Conservation (phyloP, 164 flowering plant genomes). For the Malania oleifera region DNA sequence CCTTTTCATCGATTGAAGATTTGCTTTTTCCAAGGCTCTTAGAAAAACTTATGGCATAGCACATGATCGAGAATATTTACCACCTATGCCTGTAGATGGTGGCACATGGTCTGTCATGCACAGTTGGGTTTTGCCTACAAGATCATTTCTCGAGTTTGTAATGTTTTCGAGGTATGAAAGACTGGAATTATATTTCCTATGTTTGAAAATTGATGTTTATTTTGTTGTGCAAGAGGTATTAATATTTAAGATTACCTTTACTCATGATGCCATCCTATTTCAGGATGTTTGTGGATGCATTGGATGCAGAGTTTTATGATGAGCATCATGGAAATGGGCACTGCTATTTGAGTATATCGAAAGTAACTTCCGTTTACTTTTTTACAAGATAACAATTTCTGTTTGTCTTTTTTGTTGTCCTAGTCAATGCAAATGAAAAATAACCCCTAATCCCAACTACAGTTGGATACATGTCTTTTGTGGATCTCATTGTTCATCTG, state of each 20-base stretch:
- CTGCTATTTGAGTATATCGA: slow-evolving; percentile 71
- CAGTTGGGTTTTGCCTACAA: slow-evolving; percentile 89
- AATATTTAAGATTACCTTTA: neutral
- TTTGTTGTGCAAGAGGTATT: neutral
- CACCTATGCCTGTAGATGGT: slow-evolving; percentile 86
- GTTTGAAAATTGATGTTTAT: neutral
- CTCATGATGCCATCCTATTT: slow-evolving; percentile 4
- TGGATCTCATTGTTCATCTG: too few relatives aligned
- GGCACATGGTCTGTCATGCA: slow-evolving; percentile 91
- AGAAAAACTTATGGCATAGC: slow-evolving; percentile 71
- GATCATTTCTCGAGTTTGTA: slow-evolving; percentile 86
- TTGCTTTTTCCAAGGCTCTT: slow-evolving; percentile 73
- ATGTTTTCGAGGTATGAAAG: slow-evolving; percentile 85
- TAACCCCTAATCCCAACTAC: too few relatives aligned
- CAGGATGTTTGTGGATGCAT: slow-evolving; percentile 96
- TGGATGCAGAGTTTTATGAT: slow-evolving; percentile 73
- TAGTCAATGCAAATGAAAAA: too few relatives aligned
- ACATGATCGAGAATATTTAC: slow-evolving; percentile 49
- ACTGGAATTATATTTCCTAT: neutral
- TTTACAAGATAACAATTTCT: neutral
- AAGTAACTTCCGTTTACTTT: slow-evolving; percentile 38
- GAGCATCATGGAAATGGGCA: slow-evolving; percentile 69
- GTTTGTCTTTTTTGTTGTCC: too few relatives aligned
- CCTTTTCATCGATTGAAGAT: slow-evolving; percentile 33
- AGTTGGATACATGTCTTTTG: too few relatives aligned